Base-by-base conservation (phyloP, 2,329 filamentous ascomycete genomes). In the Cordyceps javanica region DNA sequence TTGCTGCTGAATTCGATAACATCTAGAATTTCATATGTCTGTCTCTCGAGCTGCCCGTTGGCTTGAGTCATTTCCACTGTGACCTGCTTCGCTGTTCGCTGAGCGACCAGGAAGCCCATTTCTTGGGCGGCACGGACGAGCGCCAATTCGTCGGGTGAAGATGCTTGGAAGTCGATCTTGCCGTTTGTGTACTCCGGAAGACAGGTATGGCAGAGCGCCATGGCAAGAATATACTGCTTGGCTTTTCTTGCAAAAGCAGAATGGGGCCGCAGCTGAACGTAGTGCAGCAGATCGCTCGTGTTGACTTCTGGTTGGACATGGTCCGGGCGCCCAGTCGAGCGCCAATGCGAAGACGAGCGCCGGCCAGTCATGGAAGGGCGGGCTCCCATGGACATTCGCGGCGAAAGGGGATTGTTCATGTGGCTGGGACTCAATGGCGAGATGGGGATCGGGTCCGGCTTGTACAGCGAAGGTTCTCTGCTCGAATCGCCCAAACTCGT, bases 191-290 rank as follows among this genome's bases (percentile, higher is more conserved):
- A 77, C 68, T 97, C 92, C 0, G 93, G 92, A 25, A 96, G 76
- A 68, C 91, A 96, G 1, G 91, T 96, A 68, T 97, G 92, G 64
- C 93, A 97, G 1, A 97, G 76, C 0, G 92, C 90, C 65, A 97
- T 81, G 0, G 87, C 88, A 3, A 97, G 77, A 4, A 97, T 82
- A 63, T 95, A 94, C 67, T 95, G 85, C 60, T 87, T 87, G 1
- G 87, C 89, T 66, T 90, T 91, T 59, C 82, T 82, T 1, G 92
- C 85, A 66, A 96, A 96, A 1, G 84, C 69, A 0, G 91, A 90
- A 60, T 89, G 80, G 0, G 92, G 91, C 58, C 88, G 86, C 46
- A 82, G 74, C 55, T 86, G 83, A 44, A 97, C 87, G 62, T 91
- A 95, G 30, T 86, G 83, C 23, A 96, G 71, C 67, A 97, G 80